Conservation (phyloP, 106 monocot genomes). For the Alisma plantagoaquatica region DNA sequence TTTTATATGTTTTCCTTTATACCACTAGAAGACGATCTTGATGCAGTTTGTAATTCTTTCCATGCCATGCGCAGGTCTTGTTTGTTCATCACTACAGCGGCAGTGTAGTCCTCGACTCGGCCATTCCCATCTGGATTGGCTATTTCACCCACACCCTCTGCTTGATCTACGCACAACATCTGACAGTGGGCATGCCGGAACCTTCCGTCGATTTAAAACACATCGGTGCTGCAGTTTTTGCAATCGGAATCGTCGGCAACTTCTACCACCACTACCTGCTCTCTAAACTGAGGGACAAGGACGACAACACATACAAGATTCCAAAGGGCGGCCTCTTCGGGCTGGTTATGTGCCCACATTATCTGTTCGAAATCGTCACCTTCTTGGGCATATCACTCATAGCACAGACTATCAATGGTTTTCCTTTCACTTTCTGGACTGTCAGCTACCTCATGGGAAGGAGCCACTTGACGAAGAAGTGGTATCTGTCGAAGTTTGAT, state of each 20-base stretch:
- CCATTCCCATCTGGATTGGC: constrained; percentile 28
- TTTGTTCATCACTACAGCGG: constrained; percentile 71
- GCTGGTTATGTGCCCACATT: constrained; percentile 74
- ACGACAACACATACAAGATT: constrained; percentile 64
- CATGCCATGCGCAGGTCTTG: constrained; percentile 54
- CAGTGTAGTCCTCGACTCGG: constrained; percentile 21
- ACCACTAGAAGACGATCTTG: too few relatives aligned
- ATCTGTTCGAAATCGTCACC: constrained; percentile 69
- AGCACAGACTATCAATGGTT: constrained; percentile 42
- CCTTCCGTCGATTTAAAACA: constrained; percentile 39
- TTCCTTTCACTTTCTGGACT: constrained; percentile 33
- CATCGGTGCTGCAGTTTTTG: constrained; percentile 38
- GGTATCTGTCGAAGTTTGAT: constrained; percentile 74
- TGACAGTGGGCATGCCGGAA: constrained; percentile 21
- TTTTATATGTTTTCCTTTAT: too few relatives aligned
- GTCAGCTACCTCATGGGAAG: constrained; percentile 55
- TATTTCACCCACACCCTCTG: constrained; percentile 28
- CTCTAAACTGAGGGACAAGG: constrained; percentile 41
- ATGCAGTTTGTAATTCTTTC: too few relatives aligned
- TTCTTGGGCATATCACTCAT: constrained; percentile 44
- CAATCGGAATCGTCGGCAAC: constrained; percentile 63
- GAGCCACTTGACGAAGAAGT: constrained; percentile 60
- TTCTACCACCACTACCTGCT: constrained; percentile 77
- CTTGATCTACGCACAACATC: constrained; percentile 56
- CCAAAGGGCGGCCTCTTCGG: constrained; percentile 65